phyloP scores from a whole-genome alignment of 352 stramenopile genomes.

The Pythium sp. region DNA sequence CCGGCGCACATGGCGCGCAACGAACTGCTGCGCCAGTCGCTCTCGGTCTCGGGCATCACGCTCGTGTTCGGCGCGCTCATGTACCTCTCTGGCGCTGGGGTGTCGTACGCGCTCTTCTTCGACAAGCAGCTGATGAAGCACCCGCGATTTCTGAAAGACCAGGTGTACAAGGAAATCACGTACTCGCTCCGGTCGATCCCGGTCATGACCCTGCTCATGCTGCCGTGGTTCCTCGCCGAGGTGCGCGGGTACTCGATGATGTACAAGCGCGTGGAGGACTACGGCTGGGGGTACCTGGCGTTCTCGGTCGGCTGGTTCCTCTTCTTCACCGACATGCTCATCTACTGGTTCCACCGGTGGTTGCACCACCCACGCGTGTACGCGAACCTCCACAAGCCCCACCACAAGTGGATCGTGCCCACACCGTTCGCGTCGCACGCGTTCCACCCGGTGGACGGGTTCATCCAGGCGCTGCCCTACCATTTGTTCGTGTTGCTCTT shows the following conservation, averaged over 20 bases:
- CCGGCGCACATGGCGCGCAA: constrained; percentile 38
- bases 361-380: constrained; percentile 69
- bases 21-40: constrained; percentile 36
- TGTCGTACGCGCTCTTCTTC: constrained; percentile 61
- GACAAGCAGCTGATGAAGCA: constrained; percentile 64
- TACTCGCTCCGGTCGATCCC: constrained; percentile 54
- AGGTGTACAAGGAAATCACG: constrained; percentile 54
- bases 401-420: constrained; percentile 77
- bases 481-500: constrained; percentile 67
- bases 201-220: constrained; percentile 56
- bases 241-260: constrained; percentile 53
- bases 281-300: constrained; percentile 37
- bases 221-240: constrained; percentile 67
- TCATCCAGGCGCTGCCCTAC: constrained; percentile 64
- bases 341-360: constrained; percentile 81
- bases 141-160: constrained; percentile 63
- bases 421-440: constrained; percentile 71
- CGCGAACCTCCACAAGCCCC: constrained; percentile 61
- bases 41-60: constrained; percentile 52
- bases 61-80: constrained; percentile 52
- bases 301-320: constrained; percentile 55
- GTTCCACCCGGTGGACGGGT: constrained; percentile 74
- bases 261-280: constrained; percentile 43
- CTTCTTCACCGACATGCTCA: constrained; percentile 74
- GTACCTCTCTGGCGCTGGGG: constrained; percentile 46